These are phyloP conservation scores for Cryptococcus depauperatus DNA, from an alignment of 1,284 basidiomycete genomes.

Conservation along the genomic window DNA sequence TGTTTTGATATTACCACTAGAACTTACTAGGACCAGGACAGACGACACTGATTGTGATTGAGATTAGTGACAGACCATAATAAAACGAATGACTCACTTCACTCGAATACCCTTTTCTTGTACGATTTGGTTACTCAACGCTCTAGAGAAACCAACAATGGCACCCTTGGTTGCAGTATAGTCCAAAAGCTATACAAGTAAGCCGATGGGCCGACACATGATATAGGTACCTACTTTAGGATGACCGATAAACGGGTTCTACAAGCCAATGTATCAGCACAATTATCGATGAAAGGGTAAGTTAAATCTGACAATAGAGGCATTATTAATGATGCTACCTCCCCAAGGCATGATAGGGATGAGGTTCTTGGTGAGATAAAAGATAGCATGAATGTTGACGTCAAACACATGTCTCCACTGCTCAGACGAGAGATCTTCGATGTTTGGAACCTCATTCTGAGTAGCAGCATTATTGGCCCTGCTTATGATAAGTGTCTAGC, in stretches of 20 bases:
- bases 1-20: not conserved
- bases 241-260: slow-evolving; percentile 49
- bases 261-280: not conserved
- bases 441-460: slow-evolving; percentile 49
- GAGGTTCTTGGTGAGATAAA: slow-evolving; percentile 51
- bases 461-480: slow-evolving; percentile 53
- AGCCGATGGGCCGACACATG: not conserved
- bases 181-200: slow-evolving; percentile 47
- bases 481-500: slow-evolving; percentile 16
- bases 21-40: slow-evolving; percentile 47
- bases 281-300: not conserved
- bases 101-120: slow-evolving; percentile 52
- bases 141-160: slow-evolving; percentile 49
- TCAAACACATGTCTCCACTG: slow-evolving; percentile 54
- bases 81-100: no score
- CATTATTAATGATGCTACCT: slow-evolving; percentile 50
- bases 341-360: slow-evolving; percentile 47
- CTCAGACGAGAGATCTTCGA: slow-evolving; percentile 47
- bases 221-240: slow-evolving; percentile 28
- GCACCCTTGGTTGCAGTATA: slow-evolving; percentile 56
- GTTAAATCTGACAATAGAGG: slow-evolving; percentile 9
- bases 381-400: slow-evolving; percentile 50
- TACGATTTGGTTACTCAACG: slow-evolving; percentile 52
- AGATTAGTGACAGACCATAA: not conserved
- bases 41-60: slow-evolving; percentile 43